These are phyloP conservation scores for Venturia carpophila DNA, from an alignment of 2,329 filamentous ascomycete species.

Conservation along the genomic window DNA sequence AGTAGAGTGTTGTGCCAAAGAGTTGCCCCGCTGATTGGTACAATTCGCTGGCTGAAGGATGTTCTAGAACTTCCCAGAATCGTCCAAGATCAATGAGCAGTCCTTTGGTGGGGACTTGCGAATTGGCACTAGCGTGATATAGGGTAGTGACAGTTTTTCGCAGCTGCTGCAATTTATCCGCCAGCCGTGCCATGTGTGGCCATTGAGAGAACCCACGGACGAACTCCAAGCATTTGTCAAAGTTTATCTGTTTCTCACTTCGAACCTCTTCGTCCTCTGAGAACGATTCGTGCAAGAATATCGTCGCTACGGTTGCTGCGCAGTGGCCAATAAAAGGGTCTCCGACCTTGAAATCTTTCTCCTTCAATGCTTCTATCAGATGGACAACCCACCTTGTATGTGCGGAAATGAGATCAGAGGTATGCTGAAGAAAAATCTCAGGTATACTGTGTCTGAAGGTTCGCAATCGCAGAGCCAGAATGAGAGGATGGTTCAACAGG, in stretches of 20 bases:
- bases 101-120: slow-evolving; percentile 27
- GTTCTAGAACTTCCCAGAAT: slow-evolving; percentile 45
- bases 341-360: slow-evolving; percentile 40
- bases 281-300: slow-evolving; percentile 48
- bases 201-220: slow-evolving; percentile 36
- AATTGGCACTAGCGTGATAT: slow-evolving; percentile 27
- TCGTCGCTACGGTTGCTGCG: slow-evolving; percentile 46
- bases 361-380: slow-evolving; percentile 41
- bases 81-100: slow-evolving; percentile 40
- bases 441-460: slow-evolving; percentile 46
- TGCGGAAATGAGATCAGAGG: slow-evolving; percentile 43
- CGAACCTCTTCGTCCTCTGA: slow-evolving; percentile 35
- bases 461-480: slow-evolving; percentile 45
- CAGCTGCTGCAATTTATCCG: slow-evolving; percentile 36
- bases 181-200: slow-evolving; percentile 40
- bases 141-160: slow-evolving; percentile 39
- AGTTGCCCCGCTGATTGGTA: slow-evolving; percentile 38
- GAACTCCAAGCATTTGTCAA: slow-evolving; percentile 40
- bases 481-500: slow-evolving; percentile 47
- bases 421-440: slow-evolving; percentile 48
- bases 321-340: slow-evolving; percentile 44
- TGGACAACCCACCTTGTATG: slow-evolving; percentile 49
- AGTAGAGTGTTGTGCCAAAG: slow-evolving; percentile 25
- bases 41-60: slow-evolving; percentile 36
- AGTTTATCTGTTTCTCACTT: slow-evolving; percentile 37